Conservation (phyloP, 192 early-diverging fungal genomes). For the Piromyces finnis region DNA sequence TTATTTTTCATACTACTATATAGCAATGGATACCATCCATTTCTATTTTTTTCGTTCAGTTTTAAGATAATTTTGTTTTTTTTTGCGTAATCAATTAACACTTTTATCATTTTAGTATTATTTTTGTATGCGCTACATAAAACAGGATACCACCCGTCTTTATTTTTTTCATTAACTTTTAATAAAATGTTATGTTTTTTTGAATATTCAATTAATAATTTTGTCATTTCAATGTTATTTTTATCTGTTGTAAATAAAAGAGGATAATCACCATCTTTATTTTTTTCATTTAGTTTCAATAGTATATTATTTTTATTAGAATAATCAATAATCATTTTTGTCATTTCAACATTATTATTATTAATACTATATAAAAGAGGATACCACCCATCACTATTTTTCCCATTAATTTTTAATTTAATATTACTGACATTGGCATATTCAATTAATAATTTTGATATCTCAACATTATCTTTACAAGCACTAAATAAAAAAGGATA, state of each 20-base stretch:
- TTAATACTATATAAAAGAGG: not conserved
- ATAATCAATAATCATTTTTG: not conserved
- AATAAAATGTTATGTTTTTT: not conserved
- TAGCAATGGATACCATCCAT: no score
- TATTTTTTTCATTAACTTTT: no score
- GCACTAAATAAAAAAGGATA: no score
- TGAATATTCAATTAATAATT: not conserved
- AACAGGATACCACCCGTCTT: no score
- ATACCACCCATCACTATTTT: not conserved
- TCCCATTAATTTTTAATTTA: not conserved
- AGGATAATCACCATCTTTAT: not conserved
- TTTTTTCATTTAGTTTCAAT: not conserved
- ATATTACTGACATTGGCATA: not conserved
- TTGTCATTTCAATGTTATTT: not conserved
- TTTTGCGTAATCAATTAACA: no score
- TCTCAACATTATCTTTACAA: no score
- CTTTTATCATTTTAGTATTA: no score
- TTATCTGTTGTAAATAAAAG: not conserved
- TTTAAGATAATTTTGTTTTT: no score
- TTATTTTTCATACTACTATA: no score
- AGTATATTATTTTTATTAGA: not conserved
- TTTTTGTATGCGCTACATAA: no score
- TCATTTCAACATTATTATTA: not conserved
- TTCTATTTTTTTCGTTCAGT: no score
- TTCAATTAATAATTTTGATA: not conserved